These are phyloP conservation scores for Candida yuanshanica DNA, from an alignment of 805 yeast species.

Conservation along the genomic window DNA sequence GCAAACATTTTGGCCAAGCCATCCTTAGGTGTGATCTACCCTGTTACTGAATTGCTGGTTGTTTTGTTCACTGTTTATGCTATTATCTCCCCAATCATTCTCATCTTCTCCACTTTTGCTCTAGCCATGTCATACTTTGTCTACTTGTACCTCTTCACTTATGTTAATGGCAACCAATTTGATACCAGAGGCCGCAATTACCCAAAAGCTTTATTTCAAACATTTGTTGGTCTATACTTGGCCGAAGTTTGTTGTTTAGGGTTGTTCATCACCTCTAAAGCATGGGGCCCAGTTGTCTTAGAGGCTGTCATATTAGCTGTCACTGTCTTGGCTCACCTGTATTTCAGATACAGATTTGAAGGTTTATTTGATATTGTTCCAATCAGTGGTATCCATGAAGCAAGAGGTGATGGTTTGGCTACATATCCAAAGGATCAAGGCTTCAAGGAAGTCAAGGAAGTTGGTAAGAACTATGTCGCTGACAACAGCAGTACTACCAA, in stretches of 20 bases:
- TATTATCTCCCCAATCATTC: conserved; percentile 68
- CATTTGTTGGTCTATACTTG: conserved; percentile 65
- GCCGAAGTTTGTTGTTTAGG: conserved; percentile 67
- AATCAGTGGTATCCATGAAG: conserved; percentile 42
- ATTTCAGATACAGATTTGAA: conserved; percentile 50
- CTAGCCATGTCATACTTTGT: conserved; percentile 55
- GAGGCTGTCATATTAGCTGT: conserved; percentile 56
- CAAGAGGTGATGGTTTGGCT: conserved; percentile 32
- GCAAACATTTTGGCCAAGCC: conserved; percentile 58
- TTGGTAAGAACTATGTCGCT: conserved; percentile 35
- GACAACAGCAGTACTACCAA: conserved; percentile 23
- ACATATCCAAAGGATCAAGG: conserved; percentile 71
- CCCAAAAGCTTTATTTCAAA: conserved; percentile 65
- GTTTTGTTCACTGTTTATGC: conserved; percentile 73
- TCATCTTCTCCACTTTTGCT: conserved; percentile 61
- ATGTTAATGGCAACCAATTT: conserved; percentile 49
- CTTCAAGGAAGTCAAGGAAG: conserved; percentile 44
- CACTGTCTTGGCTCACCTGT: conserved; percentile 56
- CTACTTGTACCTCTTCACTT: conserved; percentile 54
- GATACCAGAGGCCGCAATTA: conserved; percentile 73
- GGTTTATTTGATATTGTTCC: conserved; percentile 69
- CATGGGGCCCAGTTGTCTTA: conserved; percentile 73
- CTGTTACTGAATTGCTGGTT: conserved; percentile 67
- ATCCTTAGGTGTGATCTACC: conserved; percentile 79
- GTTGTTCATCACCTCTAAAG: conserved; percentile 67